Base-by-base conservation (phyloP, 352 stramenopile species). In the Phytophthora vignae region DNA sequence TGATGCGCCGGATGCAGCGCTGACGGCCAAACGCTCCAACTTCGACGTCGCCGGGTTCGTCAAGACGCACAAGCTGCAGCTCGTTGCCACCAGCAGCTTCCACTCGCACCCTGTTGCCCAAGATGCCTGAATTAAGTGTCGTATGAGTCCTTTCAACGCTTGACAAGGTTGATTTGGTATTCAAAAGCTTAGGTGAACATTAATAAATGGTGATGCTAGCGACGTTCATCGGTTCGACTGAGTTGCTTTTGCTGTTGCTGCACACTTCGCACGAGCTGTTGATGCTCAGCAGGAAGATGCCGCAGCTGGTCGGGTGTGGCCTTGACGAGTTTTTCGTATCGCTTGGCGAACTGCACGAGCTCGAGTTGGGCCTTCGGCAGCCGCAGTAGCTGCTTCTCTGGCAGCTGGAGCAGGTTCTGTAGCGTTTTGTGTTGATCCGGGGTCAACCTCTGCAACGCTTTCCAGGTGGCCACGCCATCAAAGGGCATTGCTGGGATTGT, bases 271-370 rank as follows among this genome's bases (percentile, higher is more conserved):
- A 88, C 65, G 15, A 91, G 65, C 12, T 85, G 73, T 38, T 83
- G 78, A 25, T 88, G 81, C 0, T 74, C 69, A 10, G 75, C 60
- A 9, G 73, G 79, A 5, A 91, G 68, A 36, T 67, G 65, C 21
- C 55, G 70, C 17, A 85, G 49, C n/a, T 87, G 69, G 0, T 73
- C 58, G 1, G 61, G 60, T n/a, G 78, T 74, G 54, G 85, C 70
- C 19, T 64, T 57, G 14, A 81, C 33, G 12, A 83, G 74, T 52
- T 80, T 83, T 64, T 84, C 74, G 64, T 86, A 84, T 46, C 83
- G 76, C 48, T 78, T 83, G n/a, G 81, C 83, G 60, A 90, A 91
- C 33, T 80, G 71, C 44, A 88, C 76, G 36, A 90, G 72, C 50
- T 90, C 79, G 9, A 69, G 76, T 31, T 91, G 83, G 2, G 73